Evolutionary conservation across 2,329 filamentous ascomycete genomes (phyloP).

Genomic region (Fusarium sp.): DNA sequence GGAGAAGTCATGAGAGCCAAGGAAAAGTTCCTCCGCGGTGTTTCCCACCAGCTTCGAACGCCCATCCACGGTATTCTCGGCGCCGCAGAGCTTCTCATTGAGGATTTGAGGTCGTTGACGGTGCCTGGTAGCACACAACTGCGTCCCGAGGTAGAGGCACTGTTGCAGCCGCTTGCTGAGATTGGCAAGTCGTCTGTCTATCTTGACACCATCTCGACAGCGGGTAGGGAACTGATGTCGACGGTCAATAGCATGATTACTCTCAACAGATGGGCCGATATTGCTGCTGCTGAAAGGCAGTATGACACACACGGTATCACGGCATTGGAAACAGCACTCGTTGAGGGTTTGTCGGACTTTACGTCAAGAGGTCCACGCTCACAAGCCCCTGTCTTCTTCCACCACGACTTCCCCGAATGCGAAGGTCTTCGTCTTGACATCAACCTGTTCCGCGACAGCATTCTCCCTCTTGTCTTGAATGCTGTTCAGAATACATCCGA

Average conservation of each 20-base stretch:
- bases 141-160: background rate
- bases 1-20: slow-evolving; percentile 58
- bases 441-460: slow-evolving; percentile 56
- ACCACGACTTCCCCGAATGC: slow-evolving; percentile 30
- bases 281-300: slow-evolving; percentile 48
- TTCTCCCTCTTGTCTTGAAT: slow-evolving; percentile 57
- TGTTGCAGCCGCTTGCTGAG: slow-evolving; percentile 12
- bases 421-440: slow-evolving; percentile 54
- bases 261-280: slow-evolving; percentile 55
- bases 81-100: slow-evolving; percentile 55
- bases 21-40: slow-evolving; percentile 59
- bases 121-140: background rate
- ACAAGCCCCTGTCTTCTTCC: slow-evolving; percentile 36
- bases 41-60: slow-evolving; percentile 62
- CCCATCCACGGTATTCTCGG: slow-evolving; percentile 62
- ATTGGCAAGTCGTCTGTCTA: slow-evolving; percentile 29
- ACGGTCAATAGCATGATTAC: slow-evolving; percentile 61
- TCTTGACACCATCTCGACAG: slow-evolving; percentile 54
- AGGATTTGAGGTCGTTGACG: slow-evolving; percentile 53
- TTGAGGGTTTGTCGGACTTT: slow-evolving; percentile 13
- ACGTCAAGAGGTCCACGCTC: slow-evolving; percentile 20
- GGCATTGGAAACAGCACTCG: slow-evolving; percentile 28
- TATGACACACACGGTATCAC: slow-evolving; percentile 42
- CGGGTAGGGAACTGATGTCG: slow-evolving; percentile 58
- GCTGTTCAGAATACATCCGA: slow-evolving; percentile 56